phyloP scores from a whole-genome alignment of 768 basidiomycete species.

The Mycena crocata region DNA sequence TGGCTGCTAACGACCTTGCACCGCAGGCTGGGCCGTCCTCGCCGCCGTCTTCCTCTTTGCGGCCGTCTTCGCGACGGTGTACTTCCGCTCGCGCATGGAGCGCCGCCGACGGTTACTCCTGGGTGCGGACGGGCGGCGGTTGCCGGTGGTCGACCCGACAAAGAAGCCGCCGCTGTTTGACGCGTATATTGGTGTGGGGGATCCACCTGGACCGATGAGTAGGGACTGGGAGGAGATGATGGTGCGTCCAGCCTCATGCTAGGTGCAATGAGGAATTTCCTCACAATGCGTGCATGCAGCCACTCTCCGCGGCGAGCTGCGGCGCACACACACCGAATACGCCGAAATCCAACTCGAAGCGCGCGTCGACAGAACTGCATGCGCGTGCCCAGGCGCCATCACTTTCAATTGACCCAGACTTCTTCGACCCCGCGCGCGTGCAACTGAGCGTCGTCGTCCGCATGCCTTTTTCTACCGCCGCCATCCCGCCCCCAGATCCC shows the following conservation, averaged over 20 bases:
- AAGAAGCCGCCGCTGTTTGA: conserved; percentile 22
- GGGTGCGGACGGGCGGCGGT: neutral
- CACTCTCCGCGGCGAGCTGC: neutral
- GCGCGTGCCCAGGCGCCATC: neutral
- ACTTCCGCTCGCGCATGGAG: conserved; percentile 5
- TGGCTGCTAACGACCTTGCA: neutral
- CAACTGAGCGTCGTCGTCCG: conserved; percentile 12
- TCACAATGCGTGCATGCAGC: neutral
- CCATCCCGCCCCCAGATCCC: neutral
- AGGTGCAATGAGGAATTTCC: neutral
- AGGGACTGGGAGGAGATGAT: conserved; percentile 20
- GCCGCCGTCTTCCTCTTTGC: conserved; percentile 17
- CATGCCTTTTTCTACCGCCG: conserved; percentile 10
- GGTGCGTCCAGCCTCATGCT: conserved; percentile 9
- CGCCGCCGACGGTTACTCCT: neutral
- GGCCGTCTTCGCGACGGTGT: conserved; percentile 5
- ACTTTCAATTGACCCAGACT: too few relatives aligned
- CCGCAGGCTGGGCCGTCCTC: conserved; percentile 15
- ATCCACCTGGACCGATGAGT: neutral
- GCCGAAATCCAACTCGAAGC: too few relatives aligned
- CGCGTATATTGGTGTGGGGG: neutral
- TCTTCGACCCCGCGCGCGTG: neutral
- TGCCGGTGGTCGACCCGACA: neutral
- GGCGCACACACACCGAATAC: neutral
- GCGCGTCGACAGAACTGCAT: too few relatives aligned